Evolutionary conservation across 257 asterid species (phyloP).

Genomic region (Solanum peruvianum): DNA sequence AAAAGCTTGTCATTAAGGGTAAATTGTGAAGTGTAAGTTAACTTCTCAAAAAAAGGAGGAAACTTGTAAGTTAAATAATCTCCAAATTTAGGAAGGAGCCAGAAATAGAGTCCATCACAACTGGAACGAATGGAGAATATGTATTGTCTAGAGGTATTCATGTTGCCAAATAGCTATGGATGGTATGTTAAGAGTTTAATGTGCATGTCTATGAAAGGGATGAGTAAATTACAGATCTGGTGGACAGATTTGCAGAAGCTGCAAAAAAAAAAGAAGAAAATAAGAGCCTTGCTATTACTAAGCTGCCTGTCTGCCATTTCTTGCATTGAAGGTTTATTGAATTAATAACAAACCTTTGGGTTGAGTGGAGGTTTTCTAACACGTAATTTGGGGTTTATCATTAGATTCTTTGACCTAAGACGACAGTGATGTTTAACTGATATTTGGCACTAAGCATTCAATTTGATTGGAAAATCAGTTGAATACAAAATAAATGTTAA

Average conservation of each 20-base stretch:
- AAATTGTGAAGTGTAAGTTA: not conserved
- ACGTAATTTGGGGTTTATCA: not conserved
- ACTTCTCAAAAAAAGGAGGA: not conserved
- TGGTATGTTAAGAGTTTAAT: not conserved
- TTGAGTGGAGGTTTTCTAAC: not conserved
- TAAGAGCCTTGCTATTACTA: not conserved
- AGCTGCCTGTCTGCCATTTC: not conserved
- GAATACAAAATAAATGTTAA: not conserved
- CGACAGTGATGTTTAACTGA: not conserved
- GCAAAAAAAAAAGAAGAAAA: not conserved
- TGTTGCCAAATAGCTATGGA: not conserved
- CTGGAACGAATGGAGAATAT: not conserved
- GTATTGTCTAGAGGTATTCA: not conserved
- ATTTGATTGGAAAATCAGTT: not conserved
- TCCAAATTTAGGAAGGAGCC: not conserved
- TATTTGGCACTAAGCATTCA: not conserved
- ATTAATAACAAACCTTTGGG: not conserved
- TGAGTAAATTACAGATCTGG: not conserved
- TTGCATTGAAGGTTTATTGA: not conserved
- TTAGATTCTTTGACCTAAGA: not conserved
- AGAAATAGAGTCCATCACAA: not conserved
- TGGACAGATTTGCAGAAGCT: not conserved
- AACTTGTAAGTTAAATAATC: not conserved
- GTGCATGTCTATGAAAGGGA: not conserved
- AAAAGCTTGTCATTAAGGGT: not conserved